phyloP scores from a whole-genome alignment of 2,329 filamentous ascomycete genomes.

The Albifimbria verrucaria region DNA sequence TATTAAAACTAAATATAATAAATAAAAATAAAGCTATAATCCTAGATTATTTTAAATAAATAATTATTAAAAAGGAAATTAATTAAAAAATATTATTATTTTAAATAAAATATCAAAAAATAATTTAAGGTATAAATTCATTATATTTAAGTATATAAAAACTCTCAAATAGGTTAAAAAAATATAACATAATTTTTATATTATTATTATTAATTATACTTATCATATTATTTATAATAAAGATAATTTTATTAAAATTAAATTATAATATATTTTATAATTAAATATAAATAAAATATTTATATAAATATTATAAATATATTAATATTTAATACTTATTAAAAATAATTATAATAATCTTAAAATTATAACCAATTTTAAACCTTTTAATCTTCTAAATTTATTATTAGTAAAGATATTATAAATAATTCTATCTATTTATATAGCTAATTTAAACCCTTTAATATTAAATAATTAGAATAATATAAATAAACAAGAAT shows the following conservation, averaged over 20 bases:
- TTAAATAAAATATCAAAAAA: neutral
- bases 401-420: no score
- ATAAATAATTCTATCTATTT: neutral
- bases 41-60: neutral
- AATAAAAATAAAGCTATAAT: neutral
- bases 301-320: neutral
- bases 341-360: neutral
- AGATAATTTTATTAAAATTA: neutral
- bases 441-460: neutral
- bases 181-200: neutral
- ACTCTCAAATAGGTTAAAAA: neutral
- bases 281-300: neutral
- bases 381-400: no score
- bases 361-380: no score
- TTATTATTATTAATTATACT: neutral
- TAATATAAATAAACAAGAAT: neutral
- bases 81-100: neutral
- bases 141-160: neutral
- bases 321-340: neutral
- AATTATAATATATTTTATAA: neutral
- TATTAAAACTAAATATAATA: neutral
- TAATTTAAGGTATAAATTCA: neutral
- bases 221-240: neutral
- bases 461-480: neutral
- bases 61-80: neutral